A percentile compares a stretch with the other conserved stretches of the same genome.
Conservation (phyloP, 2,329 filamentous ascomycete genomes). For the Monilinia vaccinii-corymbosi region DNA sequence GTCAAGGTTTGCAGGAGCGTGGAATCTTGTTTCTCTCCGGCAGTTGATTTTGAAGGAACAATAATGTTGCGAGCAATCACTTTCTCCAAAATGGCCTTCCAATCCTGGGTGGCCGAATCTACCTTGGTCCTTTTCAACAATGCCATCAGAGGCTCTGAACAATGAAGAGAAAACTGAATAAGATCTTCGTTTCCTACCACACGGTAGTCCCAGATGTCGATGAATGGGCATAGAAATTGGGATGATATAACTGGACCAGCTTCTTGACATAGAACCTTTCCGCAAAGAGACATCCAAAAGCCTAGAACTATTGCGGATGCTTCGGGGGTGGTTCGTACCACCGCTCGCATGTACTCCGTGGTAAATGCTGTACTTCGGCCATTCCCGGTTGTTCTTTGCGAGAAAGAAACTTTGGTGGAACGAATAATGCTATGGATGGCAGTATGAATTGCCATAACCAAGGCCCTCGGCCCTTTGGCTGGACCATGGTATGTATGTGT, state of each 20-base stretch:
- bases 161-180: conserved; percentile 27
- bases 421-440: conserved; percentile 18
- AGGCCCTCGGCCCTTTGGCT: background rate
- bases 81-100: conserved; percentile 25
- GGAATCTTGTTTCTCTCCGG: conserved; percentile 13
- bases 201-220: conserved; percentile 27
- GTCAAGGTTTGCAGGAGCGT: conserved; percentile 22
- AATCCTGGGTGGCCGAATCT: conserved; percentile 10
- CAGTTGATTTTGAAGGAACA: conserved; percentile 26
- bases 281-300: conserved; percentile 26
- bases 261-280: conserved; percentile 9
- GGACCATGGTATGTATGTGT: background rate
- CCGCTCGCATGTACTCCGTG: conserved; percentile 28
- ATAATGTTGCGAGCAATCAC: conserved; percentile 30
- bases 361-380: conserved; percentile 17
- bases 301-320: conserved; percentile 27
- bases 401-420: conserved; percentile 12
- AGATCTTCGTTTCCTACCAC: conserved; percentile 17
- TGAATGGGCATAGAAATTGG: conserved; percentile 25
- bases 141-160: conserved; percentile 24
- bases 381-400: background rate
- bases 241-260: background rate
- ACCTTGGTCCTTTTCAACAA: conserved; percentile 19
- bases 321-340: conserved; percentile 24
- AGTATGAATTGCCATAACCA: conserved; percentile 21